Base-by-base conservation (phyloP, 257 asterid species). In the Coffea canephora region DNA sequence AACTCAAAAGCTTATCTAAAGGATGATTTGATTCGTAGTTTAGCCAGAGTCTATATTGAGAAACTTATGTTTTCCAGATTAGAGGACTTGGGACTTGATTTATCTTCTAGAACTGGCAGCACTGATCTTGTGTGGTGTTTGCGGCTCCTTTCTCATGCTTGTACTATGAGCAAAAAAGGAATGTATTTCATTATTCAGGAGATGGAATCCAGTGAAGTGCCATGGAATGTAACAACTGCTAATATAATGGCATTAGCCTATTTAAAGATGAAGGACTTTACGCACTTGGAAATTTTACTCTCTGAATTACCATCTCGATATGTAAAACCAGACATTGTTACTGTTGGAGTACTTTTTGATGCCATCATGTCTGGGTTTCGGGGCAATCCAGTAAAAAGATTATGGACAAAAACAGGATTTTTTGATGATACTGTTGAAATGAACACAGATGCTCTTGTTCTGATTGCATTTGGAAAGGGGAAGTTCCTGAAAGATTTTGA, bases 231-330 rank as follows among this genome's bases (percentile, higher is more conserved):
- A 73, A 84, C 87, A 8, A 48, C 72, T 70, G 84, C 81, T 10
- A 84, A 84, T 69, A 81, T 81, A 49, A 31, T 84, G 46, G 69
- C 82, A 21, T 66, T 81, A n/a, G 78, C 85, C 70, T 78, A 73
- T 74, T 49, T 84, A 66, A 84, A 84, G 75, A 84, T 84, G 87
- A 84, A 78, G n/a, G 87, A 84, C 70, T 84, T 81, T 69, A 84
- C 54, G 34, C 69, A 61, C 34, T 78, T 84, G 83, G 69, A 84
- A 49, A 36, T 78, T 23, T 45, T 84, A 61, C 81, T 84, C 49
- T 84, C 78, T 19, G 87, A 84, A 74, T 76, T 84, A n/a, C 81
- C 87, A 57, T 61, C 79, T 74, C 78, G 80, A 59, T 41, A 50
- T 48, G 83, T 81, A n/a, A 80, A 81, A 62, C 87, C 87, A 36